phyloP scores from a whole-genome alignment of 257 asterid species.

The Eucommia ulmoides region DNA sequence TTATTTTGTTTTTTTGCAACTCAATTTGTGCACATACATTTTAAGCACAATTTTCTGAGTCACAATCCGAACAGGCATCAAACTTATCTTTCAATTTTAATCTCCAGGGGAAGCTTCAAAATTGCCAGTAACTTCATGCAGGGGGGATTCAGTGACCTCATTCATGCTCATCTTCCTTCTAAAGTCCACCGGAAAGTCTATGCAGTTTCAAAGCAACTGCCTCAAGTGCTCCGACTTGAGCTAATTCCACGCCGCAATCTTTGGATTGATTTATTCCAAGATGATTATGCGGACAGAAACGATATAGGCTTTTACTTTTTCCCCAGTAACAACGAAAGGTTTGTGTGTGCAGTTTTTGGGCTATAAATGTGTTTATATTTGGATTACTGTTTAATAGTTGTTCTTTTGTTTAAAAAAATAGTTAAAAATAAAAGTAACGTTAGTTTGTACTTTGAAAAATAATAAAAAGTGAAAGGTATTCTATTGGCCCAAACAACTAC shows the following conservation, averaged over 20 bases:
- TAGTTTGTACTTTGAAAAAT: no score
- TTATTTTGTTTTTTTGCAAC: no score
- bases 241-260: conserved; percentile 25
- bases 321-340: conserved; percentile 43
- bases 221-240: conserved; percentile 38
- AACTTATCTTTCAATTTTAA: conserved; percentile 4
- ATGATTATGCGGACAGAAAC: conserved; percentile 23
- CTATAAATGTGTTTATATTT: background rate
- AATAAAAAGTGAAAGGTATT: no score
- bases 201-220: conserved; percentile 47
- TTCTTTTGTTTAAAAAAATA: no score
- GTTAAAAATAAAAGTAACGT: no score
- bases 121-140: conserved; percentile 11
- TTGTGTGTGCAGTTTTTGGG: conserved; percentile 4
- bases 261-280: conserved; percentile 27
- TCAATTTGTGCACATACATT: no score
- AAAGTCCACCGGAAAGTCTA: conserved; percentile 28
- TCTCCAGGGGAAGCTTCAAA: conserved; percentile 50
- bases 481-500: no score
- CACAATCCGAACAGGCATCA: no score
- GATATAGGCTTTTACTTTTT: conserved; percentile 57
- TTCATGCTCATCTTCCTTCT: conserved; percentile 51
- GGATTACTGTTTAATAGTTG: no score
- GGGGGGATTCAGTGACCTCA: conserved; percentile 14
- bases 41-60: no score